phyloP scores from a whole-genome alignment of 306 rosid species.

The Dalbergia cultrata region DNA sequence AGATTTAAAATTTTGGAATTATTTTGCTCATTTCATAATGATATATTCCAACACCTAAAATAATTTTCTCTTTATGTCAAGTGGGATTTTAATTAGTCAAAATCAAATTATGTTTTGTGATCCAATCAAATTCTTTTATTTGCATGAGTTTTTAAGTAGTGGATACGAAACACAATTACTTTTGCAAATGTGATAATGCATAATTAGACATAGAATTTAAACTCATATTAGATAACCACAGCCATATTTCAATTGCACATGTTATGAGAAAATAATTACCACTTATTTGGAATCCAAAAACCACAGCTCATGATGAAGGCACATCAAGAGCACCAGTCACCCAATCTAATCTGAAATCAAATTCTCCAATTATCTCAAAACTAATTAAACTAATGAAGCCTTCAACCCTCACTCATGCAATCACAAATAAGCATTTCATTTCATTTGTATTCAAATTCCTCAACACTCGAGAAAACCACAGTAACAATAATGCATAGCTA shows the following conservation, averaged over 20 bases:
- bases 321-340: constrained; percentile 70
- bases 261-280: constrained; percentile 62
- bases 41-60: too few relatives aligned
- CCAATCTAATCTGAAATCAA: constrained; percentile 52
- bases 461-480: constrained; percentile 17
- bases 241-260: neutral
- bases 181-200: too few relatives aligned
- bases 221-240: neutral
- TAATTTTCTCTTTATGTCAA: too few relatives aligned
- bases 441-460: constrained; percentile 5
- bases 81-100: too few relatives aligned
- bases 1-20: too few relatives aligned
- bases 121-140: too few relatives aligned
- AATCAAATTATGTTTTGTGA: too few relatives aligned
- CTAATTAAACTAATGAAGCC: constrained; percentile 31
- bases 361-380: constrained; percentile 35
- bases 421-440: constrained; percentile 23
- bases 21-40: too few relatives aligned
- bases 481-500: neutral
- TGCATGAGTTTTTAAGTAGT: too few relatives aligned
- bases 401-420: constrained; percentile 51
- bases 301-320: constrained; percentile 93
- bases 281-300: too few relatives aligned
- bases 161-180: too few relatives aligned
- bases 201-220: too few relatives aligned